These are phyloP conservation scores for Saxophila tyrrhenica DNA, from an alignment of 495 filamentous ascomycete genomes.

Conservation along the genomic window DNA sequence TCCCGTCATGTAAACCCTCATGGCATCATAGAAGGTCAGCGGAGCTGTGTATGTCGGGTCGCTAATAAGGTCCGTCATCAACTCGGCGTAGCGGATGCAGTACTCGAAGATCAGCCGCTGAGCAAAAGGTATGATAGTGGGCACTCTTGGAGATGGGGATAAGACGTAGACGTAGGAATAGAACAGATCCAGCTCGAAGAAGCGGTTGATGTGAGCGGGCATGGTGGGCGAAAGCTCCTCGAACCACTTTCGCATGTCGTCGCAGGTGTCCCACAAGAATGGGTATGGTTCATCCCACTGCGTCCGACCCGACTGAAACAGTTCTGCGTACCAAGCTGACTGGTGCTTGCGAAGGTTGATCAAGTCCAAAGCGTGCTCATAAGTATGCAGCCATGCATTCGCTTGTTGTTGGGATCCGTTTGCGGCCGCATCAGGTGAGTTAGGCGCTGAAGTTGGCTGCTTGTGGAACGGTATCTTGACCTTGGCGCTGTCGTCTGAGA, in stretches of 20 bases:
- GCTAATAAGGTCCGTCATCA: constrained; percentile 41
- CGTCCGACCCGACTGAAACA: constrained; percentile 61
- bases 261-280: constrained; percentile 28
- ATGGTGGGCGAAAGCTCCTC: constrained; percentile 45
- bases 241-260: constrained; percentile 27
- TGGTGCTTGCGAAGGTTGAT: constrained; percentile 67
- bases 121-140: constrained; percentile 52
- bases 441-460: background rate
- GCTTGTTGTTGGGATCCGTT: constrained; percentile 35
- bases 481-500: constrained; percentile 76
- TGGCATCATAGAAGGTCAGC: constrained; percentile 62
- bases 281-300: constrained; percentile 32
- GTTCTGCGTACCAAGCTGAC: constrained; percentile 70
- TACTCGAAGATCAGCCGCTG: constrained; percentile 72
- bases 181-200: constrained; percentile 69
- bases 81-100: constrained; percentile 58
- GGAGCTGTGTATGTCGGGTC: constrained; percentile 38
- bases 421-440: constrained; percentile 18
- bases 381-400: constrained; percentile 35
- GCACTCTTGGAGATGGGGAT: constrained; percentile 58
- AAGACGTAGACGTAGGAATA: constrained; percentile 79
- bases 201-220: constrained; percentile 47
- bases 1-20: constrained; percentile 61
- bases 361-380: constrained; percentile 42
- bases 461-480: constrained; percentile 34